A percentile compares a stretch with the other conserved stretches of the same genome.
phyloP scores from a whole-genome alignment of 192 early-diverging fungal species.

The Funneliformis mosseae region DNA sequence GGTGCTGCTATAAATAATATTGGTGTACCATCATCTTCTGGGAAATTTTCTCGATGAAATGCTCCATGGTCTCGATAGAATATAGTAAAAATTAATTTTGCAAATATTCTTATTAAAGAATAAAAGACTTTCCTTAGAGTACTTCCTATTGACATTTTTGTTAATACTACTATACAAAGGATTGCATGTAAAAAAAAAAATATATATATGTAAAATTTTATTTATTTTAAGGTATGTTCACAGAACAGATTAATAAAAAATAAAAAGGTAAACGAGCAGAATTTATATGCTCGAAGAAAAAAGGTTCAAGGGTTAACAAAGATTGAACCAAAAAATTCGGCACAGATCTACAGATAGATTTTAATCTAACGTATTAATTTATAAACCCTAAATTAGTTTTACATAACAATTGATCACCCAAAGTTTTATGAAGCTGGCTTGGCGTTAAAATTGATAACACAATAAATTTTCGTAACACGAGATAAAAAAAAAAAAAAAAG shows the following conservation, averaged over 20 bases:
- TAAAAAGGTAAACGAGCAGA: neutral
- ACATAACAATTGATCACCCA: too few relatives aligned
- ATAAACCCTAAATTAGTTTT: too few relatives aligned
- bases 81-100: constrained; percentile 42
- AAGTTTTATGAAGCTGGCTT: too few relatives aligned
- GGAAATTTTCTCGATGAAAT: constrained; percentile 39
- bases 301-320: too few relatives aligned
- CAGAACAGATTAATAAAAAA: neutral
- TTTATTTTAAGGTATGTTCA: neutral
- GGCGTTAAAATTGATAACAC: too few relatives aligned
- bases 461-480: too few relatives aligned
- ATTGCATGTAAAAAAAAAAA: neutral
- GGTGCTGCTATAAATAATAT: constrained; percentile 44
- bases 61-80: constrained; percentile 48
- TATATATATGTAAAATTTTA: neutral
- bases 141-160: neutral
- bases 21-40: constrained; percentile 41
- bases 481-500: too few relatives aligned
- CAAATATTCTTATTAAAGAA: constrained; percentile 4
- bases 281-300: too few relatives aligned
- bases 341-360: too few relatives aligned
- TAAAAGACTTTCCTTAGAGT: neutral
- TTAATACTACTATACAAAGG: neutral
- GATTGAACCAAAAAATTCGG: too few relatives aligned
- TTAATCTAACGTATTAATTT: too few relatives aligned